Conservation (phyloP, 345 rosid genomes). For the Gossypium ekmanianum region DNA sequence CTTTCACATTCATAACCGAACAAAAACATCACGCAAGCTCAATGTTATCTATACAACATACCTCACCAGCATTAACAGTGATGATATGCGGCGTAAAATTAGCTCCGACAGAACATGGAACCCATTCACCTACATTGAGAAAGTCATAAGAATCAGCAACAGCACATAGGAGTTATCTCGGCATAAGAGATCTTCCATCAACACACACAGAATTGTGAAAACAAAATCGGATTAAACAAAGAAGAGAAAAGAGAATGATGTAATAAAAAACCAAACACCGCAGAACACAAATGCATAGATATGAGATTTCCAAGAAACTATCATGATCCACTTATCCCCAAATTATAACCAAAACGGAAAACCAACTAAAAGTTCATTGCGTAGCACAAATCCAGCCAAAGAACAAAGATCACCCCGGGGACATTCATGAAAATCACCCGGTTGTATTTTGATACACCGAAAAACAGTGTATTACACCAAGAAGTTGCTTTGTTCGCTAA, state of each 20-base stretch:
- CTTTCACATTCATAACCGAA: slow-evolving; percentile 6
- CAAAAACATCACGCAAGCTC: background rate
- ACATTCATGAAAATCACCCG: background rate
- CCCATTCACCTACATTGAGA: slow-evolving; percentile 74
- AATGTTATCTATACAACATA: slow-evolving; percentile 25
- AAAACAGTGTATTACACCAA: background rate
- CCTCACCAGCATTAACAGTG: slow-evolving; percentile 91
- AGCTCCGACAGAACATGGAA: slow-evolving; percentile 81
- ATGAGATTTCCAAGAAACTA: background rate
- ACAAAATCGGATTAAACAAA: background rate
- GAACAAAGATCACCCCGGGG: background rate
- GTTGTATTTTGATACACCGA: background rate
- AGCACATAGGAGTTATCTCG: background rate
- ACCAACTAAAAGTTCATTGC: background rate
- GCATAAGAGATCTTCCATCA: background rate
- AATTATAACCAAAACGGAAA: background rate
- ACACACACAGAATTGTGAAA: background rate
- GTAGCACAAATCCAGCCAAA: background rate
- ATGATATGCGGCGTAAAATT: slow-evolving; percentile 91
- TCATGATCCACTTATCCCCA: background rate
- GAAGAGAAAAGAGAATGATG: background rate
- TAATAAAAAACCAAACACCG: background rate
- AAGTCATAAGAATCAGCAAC: slow-evolving; percentile 23
- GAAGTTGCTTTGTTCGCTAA: background rate
- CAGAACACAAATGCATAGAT: background rate